Base-by-base conservation (phyloP, 176 grass and related monocot genomes). In the Elaeis guineensis region DNA sequence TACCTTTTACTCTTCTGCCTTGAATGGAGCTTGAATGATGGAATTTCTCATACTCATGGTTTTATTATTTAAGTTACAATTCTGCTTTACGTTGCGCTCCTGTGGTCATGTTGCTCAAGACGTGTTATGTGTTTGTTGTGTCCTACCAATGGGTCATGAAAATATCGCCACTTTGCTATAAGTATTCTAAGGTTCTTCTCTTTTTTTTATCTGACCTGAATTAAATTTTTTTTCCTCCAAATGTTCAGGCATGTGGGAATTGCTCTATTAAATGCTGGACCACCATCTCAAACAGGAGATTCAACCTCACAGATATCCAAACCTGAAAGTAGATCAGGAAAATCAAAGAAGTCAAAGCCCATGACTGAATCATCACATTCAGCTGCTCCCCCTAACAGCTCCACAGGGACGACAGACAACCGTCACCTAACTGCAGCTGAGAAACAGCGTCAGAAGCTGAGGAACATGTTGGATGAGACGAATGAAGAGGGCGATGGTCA, bases 401-500 rank as follows among this genome's bases (percentile, higher is more conserved):
- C 78, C 0, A 61, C 73, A 55, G 78, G 55, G 68, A 28, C 81
- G 59, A 66, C 87, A 17, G 67, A 55, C 64, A 91, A 81, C 66
- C 76, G 70, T 18, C 65, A 58, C 21, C 67, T 92, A 25, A 89
- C 87, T 58, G 72, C 93, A 52, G 87, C 93, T 63, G 93, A 97
- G 52, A 91, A 54, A 22, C 93, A 97, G 55, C 72, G 66, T 22
- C 85, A 97, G 72, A 88, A 80, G 52, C 70, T 98, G 29, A 82
- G 89, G 70, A 98, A 92, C 56, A 88, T 98, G 84, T 74, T 92
- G 50, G 87, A 92, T 55, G 93, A 98, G 72, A 92, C 92, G 84
- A 98, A 98, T 73, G 93, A 89, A 0, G 87, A 89, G 57, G 66
- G 79, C 64, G 87, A 98, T 72, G 93, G 93, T 14, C 81, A 84